These are phyloP conservation scores for Sphaerosporella brunnea DNA, from an alignment of 495 filamentous ascomycete genomes.

Conservation along the genomic window DNA sequence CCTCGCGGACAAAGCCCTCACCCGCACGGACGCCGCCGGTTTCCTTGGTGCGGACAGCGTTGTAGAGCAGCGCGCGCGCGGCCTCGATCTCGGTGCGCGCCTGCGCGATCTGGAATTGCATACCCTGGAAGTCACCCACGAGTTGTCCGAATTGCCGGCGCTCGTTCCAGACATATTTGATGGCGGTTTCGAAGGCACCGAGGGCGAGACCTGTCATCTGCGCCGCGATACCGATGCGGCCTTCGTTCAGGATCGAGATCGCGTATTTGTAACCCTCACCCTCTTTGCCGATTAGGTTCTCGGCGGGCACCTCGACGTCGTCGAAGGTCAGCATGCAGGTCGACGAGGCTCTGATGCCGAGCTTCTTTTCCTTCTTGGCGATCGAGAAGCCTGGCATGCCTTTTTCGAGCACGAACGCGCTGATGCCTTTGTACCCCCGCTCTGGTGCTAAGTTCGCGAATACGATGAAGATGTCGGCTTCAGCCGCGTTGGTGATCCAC, in stretches of 20 bases:
- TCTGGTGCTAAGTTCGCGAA: slow-evolving; percentile 85
- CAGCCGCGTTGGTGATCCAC: slow-evolving; percentile 98
- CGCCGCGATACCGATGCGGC: slow-evolving; percentile 90
- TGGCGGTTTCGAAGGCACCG: slow-evolving; percentile 91
- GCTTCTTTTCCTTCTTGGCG: slow-evolving; percentile 99
- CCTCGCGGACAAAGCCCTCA: slow-evolving; percentile 72
- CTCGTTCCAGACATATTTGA: slow-evolving; percentile 89
- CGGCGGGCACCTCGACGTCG: slow-evolving; percentile 75
- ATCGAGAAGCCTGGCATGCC: slow-evolving; percentile 75
- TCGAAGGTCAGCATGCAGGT: slow-evolving; percentile 97
- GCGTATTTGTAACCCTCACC: slow-evolving; percentile 96
- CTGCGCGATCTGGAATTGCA: slow-evolving; percentile 98
- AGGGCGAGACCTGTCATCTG: slow-evolving; percentile 97
- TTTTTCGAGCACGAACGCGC: slow-evolving; percentile 89
- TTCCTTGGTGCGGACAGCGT: slow-evolving; percentile 95
- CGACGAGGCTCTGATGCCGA: slow-evolving; percentile 85
- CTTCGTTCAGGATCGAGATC: slow-evolving; percentile 91
- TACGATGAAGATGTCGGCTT: slow-evolving; percentile 89
- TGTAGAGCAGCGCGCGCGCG: slow-evolving; percentile 83
- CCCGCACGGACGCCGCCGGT: slow-evolving; percentile 36
- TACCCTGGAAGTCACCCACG: slow-evolving; percentile 91
- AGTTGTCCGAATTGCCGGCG: slow-evolving; percentile 88
- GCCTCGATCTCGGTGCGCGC: slow-evolving; percentile 85
- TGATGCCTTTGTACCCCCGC: slow-evolving; percentile 89
- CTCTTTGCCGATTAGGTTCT: slow-evolving; percentile 70